Percentiles rank a stretch among this genome's conserved stretches.
Evolutionary conservation across 2,329 filamentous ascomycete species (phyloP).

Genomic region (Microdochium trichocladiopsis): DNA sequence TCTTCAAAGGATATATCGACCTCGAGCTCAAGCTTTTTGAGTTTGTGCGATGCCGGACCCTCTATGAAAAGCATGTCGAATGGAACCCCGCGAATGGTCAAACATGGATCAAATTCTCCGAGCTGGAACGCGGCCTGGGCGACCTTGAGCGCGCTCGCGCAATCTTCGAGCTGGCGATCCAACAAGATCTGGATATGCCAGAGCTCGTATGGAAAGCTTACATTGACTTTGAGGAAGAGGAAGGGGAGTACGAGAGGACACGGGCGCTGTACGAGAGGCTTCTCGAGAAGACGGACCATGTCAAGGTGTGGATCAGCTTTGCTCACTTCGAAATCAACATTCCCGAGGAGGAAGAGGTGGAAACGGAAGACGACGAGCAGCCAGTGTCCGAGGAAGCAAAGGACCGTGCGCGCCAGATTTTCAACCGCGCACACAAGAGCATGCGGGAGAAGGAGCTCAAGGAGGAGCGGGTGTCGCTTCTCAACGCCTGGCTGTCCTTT

Average conservation of each 20-base stretch:
- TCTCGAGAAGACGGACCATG: conserved; percentile 90
- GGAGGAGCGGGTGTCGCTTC: conserved; percentile 85
- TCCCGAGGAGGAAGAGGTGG: conserved; percentile 61
- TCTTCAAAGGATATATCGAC: conserved; percentile 91
- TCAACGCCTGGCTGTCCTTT: conserved; percentile 89
- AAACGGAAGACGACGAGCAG: conserved; percentile 52
- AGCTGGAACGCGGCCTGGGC: conserved; percentile 85
- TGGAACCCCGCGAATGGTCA: conserved; percentile 87
- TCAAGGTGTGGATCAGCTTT: conserved; percentile 99
- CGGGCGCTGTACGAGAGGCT: conserved; percentile 82
- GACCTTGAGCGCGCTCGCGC: conserved; percentile 81
- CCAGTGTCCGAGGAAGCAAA: conserved; percentile 79
- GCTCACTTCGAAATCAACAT: conserved; percentile 98
- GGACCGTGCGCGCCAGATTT: conserved; percentile 71
- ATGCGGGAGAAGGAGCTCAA: conserved; percentile 90
- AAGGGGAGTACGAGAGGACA: conserved; percentile 81
- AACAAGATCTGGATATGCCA: conserved; percentile 88
- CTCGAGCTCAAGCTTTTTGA: conserved; percentile 92
- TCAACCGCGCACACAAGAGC: conserved; percentile 74
- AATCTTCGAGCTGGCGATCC: conserved; percentile 89
- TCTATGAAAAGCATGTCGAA: conserved; percentile 91
- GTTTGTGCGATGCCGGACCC: conserved; percentile 80
- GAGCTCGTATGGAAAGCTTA: conserved; percentile 97
- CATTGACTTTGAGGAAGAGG: conserved; percentile 97
- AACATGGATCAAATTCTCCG: conserved; percentile 94